Evolutionary conservation across 202 grass and related monocot genomes (phyloP).

Genomic region (Setaria italica): DNA sequence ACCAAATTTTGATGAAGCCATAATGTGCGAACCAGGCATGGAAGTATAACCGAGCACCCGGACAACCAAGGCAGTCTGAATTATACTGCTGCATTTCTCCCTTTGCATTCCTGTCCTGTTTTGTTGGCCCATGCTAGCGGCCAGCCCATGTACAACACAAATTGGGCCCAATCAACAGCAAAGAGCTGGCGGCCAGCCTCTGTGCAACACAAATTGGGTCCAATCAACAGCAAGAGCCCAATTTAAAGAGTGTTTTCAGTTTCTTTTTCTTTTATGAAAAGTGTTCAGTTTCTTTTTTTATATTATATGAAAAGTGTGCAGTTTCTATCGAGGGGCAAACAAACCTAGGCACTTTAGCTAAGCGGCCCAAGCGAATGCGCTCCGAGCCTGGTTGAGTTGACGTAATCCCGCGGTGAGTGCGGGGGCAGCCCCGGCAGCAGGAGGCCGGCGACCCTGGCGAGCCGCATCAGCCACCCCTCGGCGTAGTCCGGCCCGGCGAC

Average conservation of each 20-base stretch:
- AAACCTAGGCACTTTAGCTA: neutral
- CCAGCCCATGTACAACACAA: neutral
- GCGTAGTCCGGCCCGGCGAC: conserved; percentile 53
- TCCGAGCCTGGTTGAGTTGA: conserved; percentile 68
- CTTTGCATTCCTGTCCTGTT: too few species aligned
- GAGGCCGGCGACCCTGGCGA: conserved; percentile 61
- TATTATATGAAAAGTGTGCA: too few species aligned
- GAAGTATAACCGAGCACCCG: too few species aligned
- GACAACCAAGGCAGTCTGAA: too few species aligned
- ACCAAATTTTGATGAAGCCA: too few species aligned
- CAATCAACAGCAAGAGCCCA: neutral
- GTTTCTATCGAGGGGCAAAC: too few species aligned
- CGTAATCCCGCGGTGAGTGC: conserved; percentile 72
- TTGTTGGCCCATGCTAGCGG: neutral
- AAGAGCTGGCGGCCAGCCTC: neutral
- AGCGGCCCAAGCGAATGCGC: conserved; percentile 11
- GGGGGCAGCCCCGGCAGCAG: conserved; percentile 69
- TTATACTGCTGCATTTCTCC: too few species aligned
- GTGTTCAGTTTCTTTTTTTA: neutral
- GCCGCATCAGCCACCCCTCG: conserved; percentile 62
- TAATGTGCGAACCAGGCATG: too few species aligned
- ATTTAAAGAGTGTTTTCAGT: neutral
- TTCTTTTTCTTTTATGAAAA: neutral
- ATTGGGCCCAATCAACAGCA: too few species aligned
- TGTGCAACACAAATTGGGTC: neutral